These are phyloP conservation scores for Luvunga scandens DNA, from an alignment of 345 rosid species.

Conservation along the genomic window DNA sequence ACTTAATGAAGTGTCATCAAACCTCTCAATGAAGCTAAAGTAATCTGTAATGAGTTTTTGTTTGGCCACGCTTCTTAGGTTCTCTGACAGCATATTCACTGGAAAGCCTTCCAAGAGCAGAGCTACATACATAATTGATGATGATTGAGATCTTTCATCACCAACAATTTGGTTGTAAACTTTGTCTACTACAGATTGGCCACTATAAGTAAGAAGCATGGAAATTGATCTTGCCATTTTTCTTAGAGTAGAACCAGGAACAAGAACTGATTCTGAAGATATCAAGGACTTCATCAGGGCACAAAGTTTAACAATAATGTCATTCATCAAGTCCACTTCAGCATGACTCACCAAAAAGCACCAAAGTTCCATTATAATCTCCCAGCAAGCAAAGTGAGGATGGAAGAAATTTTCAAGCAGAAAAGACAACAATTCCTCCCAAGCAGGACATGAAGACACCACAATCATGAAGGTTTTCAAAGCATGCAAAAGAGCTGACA, in stretches of 20 bases:
- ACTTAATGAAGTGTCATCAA: slow-evolving; percentile 29
- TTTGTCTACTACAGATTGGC: slow-evolving; percentile 50
- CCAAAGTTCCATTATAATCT: slow-evolving; percentile 78
- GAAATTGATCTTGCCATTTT: slow-evolving; percentile 66
- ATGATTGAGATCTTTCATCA: slow-evolving; percentile 39
- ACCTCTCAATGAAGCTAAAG: slow-evolving; percentile 45
- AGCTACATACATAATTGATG: slow-evolving; percentile 50
- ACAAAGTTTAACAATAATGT: slow-evolving; percentile 48
- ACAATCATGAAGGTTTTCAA: slow-evolving; percentile 70
- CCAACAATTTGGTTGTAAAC: slow-evolving; percentile 41
- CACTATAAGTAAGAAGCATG: slow-evolving; percentile 50
- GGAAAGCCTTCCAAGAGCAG: slow-evolving; percentile 83
- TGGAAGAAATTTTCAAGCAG: slow-evolving; percentile 76
- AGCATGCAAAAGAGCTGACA: slow-evolving; percentile 57
- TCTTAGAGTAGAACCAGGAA: slow-evolving; percentile 63
- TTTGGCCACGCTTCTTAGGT: slow-evolving; percentile 42
- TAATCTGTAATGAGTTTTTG: slow-evolving; percentile 60
- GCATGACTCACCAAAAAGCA: slow-evolving; percentile 72
- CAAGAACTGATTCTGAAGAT: slow-evolving; percentile 49
- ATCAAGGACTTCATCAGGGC: slow-evolving; percentile 47
- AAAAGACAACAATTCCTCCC: slow-evolving; percentile 64
- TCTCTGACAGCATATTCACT: slow-evolving; percentile 50
- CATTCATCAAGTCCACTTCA: slow-evolving; percentile 43
- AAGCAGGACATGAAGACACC: slow-evolving; percentile 54
- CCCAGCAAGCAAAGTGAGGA: slow-evolving; percentile 82